These are phyloP conservation scores for Inga laurina DNA, from an alignment of 306 rosid genomes.

Conservation along the genomic window DNA sequence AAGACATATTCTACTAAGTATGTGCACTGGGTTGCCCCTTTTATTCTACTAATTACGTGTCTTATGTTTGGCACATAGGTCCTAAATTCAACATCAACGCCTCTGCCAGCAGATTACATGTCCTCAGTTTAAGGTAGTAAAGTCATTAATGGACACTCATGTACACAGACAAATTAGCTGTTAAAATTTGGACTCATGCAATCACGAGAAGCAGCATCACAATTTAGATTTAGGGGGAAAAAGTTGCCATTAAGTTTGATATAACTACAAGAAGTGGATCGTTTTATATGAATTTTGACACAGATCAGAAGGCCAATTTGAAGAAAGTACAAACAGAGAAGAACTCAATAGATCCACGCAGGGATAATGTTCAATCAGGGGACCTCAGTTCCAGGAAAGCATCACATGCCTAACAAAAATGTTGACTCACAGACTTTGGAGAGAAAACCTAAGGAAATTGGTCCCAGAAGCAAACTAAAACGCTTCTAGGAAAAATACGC, in stretches of 20 bases:
- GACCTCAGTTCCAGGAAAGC: slow-evolving; percentile 70
- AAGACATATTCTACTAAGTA: not conserved
- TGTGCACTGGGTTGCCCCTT: no score
- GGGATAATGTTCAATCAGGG: slow-evolving; percentile 38
- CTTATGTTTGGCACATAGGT: no score
- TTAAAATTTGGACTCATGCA: slow-evolving; percentile 10
- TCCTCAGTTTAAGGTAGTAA: slow-evolving; percentile 8
- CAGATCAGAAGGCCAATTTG: slow-evolving; percentile 19
- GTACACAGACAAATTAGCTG: slow-evolving; percentile 22
- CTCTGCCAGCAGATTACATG: not conserved
- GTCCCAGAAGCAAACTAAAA: slow-evolving; percentile 58
- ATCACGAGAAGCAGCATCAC: not conserved
- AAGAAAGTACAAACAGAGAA: slow-evolving; percentile 21
- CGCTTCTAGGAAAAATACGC: slow-evolving; percentile 38
- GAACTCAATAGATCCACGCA: slow-evolving; percentile 35
- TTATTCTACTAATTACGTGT: no score
- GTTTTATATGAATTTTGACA: slow-evolving; percentile 18
- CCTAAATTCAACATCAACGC: slow-evolving; percentile 1
- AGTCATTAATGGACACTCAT: slow-evolving; percentile 23
- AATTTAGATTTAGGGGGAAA: not conserved
- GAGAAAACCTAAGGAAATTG: slow-evolving; percentile 51
- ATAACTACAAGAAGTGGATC: slow-evolving; percentile 25
- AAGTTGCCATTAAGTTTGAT: slow-evolving; percentile 4
- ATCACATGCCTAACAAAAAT: slow-evolving; percentile 55
- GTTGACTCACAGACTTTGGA: slow-evolving; percentile 35